Percentiles rank a stretch among this genome's conserved stretches.
phyloP scores from a whole-genome alignment of 768 basidiomycete genomes.

The Podaxis sp. region DNA sequence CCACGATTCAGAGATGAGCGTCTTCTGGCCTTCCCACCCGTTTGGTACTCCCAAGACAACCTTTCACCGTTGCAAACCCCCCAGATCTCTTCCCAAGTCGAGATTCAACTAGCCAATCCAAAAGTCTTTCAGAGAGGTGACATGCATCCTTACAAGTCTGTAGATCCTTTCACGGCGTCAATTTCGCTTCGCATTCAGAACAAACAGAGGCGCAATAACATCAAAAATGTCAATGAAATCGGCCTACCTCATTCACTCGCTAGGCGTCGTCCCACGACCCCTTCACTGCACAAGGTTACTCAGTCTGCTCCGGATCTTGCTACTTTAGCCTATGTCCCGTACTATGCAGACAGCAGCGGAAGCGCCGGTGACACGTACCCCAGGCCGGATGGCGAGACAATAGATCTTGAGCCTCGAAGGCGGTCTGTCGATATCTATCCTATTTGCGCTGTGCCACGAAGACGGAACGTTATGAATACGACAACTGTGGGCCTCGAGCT shows the following conservation, averaged over 20 bases:
- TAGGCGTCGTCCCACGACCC: not conserved
- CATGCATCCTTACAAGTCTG: not conserved
- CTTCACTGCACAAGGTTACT: not conserved
- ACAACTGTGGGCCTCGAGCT: not conserved
- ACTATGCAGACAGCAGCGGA: not conserved
- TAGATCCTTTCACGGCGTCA: constrained; percentile 2
- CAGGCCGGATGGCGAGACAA: not conserved
- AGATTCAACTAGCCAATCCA: too few species aligned
- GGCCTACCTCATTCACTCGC: not conserved
- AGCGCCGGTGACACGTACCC: not conserved
- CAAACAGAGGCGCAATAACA: not conserved
- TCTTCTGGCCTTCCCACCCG: not conserved
- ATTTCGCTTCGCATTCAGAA: not conserved
- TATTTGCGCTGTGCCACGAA: not conserved
- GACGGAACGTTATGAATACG: constrained; percentile 1
- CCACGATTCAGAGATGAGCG: not conserved
- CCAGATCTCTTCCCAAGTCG: not conserved
- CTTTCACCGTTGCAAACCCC: not conserved
- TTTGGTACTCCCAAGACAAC: not conserved
- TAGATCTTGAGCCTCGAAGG: not conserved
- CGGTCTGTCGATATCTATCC: not conserved
- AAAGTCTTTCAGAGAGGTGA: not conserved
- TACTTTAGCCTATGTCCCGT: not conserved
- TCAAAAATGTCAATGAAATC: not conserved
- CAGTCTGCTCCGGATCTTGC: not conserved